A percentile compares a stretch with the other conserved stretches of the same genome.
Evolutionary conservation across 805 yeast genomes (phyloP).

Genomic region (Starmerella apis): DNA sequence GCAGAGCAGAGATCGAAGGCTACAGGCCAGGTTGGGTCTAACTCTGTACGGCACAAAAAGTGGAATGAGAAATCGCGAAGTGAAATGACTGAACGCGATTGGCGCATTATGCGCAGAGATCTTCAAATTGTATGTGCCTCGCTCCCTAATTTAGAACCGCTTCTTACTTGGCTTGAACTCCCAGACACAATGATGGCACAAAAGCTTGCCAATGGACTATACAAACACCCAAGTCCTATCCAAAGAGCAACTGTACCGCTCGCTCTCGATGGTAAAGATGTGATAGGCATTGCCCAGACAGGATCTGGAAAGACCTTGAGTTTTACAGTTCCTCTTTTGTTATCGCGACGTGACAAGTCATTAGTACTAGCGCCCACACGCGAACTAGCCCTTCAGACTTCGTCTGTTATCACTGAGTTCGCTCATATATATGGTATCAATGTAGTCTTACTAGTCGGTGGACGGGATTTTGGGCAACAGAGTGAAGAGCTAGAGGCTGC

Average conservation of each 20-base stretch:
- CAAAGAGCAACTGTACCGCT: constrained; percentile 82
- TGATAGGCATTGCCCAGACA: constrained; percentile 87
- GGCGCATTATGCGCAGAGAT: constrained; percentile 81
- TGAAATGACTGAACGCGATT: constrained; percentile 71
- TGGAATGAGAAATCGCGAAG: constrained; percentile 62
- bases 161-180: constrained; percentile 50
- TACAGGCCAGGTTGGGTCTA: too few relatives aligned
- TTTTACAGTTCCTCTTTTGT: constrained; percentile 60
- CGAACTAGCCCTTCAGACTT: constrained; percentile 84
- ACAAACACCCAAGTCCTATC: constrained; percentile 71
- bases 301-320: constrained; percentile 94
- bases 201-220: constrained; percentile 36
- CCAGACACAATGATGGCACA: constrained; percentile 34
- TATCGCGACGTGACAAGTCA: constrained; percentile 42
- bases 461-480: constrained; percentile 73
- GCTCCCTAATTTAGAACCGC: constrained; percentile 45
- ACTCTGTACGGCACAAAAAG: constrained; percentile 8
- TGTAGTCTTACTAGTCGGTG: constrained; percentile 70
- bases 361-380: constrained; percentile 83
- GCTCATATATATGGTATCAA: constrained; percentile 30
- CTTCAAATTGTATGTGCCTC: constrained; percentile 46
- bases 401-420: constrained; percentile 50
- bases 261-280: constrained; percentile 48
- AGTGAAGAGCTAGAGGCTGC: constrained; percentile 47
- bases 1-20: too few relatives aligned